Conservation (phyloP, 1,284 basidiomycete species). For the Pisolithus thermaeus region DNA sequence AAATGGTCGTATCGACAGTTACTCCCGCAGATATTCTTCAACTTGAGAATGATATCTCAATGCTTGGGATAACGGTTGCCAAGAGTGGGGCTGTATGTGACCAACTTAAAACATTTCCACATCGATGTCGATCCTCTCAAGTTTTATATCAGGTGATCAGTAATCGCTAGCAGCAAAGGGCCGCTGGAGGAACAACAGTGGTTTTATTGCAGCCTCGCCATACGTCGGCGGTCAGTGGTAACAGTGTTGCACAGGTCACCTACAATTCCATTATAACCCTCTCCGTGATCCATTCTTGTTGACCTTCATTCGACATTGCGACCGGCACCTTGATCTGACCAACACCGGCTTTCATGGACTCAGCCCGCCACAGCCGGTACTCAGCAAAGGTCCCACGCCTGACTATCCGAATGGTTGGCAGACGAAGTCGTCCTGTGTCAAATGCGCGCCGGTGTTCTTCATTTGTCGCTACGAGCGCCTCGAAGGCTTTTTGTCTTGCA, state of each 20-base stretch:
- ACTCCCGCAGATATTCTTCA: no score
- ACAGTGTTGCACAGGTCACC: not conserved
- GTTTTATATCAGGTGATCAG: no score
- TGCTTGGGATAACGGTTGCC: no score
- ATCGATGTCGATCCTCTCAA: no score
- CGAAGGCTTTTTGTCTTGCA: conserved; percentile 6
- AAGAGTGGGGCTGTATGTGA: no score
- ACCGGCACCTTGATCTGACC: conserved; percentile 17
- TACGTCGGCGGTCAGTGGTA: no score
- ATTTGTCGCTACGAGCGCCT: conserved; percentile 8
- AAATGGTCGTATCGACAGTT: no score
- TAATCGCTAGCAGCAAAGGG: no score
- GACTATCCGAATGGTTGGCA: conserved; percentile 15
- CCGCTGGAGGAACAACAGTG: no score
- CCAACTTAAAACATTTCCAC: no score
- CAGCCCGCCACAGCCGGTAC: conserved; percentile 13
- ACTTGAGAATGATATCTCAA: no score
- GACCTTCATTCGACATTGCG: conserved; percentile 5
- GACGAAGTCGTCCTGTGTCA: not conserved
- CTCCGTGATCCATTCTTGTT: conserved; percentile 10
- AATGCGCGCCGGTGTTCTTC: not conserved
- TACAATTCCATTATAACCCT: conserved; percentile 1
- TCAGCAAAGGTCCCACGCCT: conserved; percentile 14
- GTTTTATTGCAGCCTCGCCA: no score
- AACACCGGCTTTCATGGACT: not conserved